A percentile compares a stretch with the other conserved stretches of the same genome.
phyloP scores from a whole-genome alignment of 2,329 filamentous ascomycete species.

The Fusarium pseudograminearum region DNA sequence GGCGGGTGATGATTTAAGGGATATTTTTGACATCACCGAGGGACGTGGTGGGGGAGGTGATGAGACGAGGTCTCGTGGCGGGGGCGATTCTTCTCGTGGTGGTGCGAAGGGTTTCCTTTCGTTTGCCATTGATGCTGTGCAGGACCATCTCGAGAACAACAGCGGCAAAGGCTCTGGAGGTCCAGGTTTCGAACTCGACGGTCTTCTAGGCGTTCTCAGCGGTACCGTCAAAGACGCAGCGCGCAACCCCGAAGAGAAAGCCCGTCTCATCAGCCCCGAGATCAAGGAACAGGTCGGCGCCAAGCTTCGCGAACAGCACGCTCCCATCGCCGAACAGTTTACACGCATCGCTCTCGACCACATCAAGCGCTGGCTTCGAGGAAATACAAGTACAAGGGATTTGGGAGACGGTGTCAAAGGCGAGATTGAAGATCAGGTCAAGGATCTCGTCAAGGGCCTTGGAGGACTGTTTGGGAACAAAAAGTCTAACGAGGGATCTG shows the following conservation, averaged over 20 bases:
- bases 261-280: conserved; percentile 59
- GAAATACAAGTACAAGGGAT: conserved; percentile 57
- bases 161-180: conserved; percentile 42
- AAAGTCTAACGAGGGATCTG: conserved; percentile 50
- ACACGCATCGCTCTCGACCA: conserved; percentile 60
- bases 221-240: conserved; percentile 58
- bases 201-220: conserved; percentile 57
- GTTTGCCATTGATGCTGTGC: conserved; percentile 56
- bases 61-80: conserved; percentile 48
- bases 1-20: conserved; percentile 57
- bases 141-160: conserved; percentile 55
- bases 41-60: conserved; percentile 32
- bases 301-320: conserved; percentile 58
- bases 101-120: conserved; percentile 56
- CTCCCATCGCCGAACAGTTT: conserved; percentile 60
- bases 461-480: conserved; percentile 57
- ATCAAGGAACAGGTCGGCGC: conserved; percentile 59
- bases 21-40: conserved; percentile 60
- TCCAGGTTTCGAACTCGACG: conserved; percentile 56
- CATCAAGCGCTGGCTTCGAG: conserved; percentile 60
- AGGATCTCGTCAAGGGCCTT: conserved; percentile 59
- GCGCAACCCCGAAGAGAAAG: conserved; percentile 61
- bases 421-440: conserved; percentile 59
- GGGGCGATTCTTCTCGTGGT: conserved; percentile 44
- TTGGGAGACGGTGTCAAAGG: conserved; percentile 59